Percentiles rank a stretch among this genome's conserved stretches.
phyloP scores from a whole-genome alignment of 2,329 filamentous ascomycete genomes.

The Verticillium dahliae region DNA sequence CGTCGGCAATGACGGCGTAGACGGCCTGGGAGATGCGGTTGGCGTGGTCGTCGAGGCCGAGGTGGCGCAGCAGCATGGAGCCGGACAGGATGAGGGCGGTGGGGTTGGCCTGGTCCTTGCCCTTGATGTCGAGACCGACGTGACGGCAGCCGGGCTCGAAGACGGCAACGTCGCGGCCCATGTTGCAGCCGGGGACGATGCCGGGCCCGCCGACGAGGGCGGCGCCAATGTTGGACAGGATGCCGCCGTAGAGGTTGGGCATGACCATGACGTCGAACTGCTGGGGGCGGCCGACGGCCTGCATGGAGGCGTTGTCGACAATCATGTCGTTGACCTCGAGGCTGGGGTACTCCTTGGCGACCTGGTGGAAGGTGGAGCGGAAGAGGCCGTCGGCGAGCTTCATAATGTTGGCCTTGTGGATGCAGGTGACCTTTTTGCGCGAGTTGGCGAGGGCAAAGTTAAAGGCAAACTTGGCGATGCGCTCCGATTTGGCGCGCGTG shows the following conservation, averaged over 20 bases:
- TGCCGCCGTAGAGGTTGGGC: constrained; percentile 98
- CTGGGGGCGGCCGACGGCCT: constrained; percentile 91
- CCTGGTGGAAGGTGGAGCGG: constrained; percentile 91
- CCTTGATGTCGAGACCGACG: constrained; percentile 98
- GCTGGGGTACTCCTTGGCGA: constrained; percentile 91
- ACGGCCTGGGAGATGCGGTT: constrained; percentile 92
- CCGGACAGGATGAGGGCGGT: constrained; percentile 92
- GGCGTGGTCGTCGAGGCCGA: constrained; percentile 95
- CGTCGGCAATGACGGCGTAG: constrained; percentile 76
- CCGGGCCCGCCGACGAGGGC: constrained; percentile 94
- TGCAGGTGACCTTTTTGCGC: constrained; percentile 98
- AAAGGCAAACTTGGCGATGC: constrained; percentile 98
- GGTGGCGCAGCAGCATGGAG: constrained; percentile 94
- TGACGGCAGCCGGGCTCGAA: constrained; percentile 99
- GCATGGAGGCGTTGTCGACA: constrained; percentile 99
- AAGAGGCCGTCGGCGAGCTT: constrained; percentile 98
- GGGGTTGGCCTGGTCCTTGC: constrained; percentile 98
- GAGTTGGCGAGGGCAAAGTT: constrained; percentile 97
- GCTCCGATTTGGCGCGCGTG: constrained; percentile 97
- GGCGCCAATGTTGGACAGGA: constrained; percentile 97
- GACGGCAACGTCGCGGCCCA: constrained; percentile 95
- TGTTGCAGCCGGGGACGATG: constrained; percentile 98
- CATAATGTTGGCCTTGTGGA: constrained; percentile 99
- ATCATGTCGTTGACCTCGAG: constrained; percentile 99
- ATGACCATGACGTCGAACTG: constrained; percentile 99